phyloP scores from a whole-genome alignment of 1,139 yeast species.

The Candida pseudoviswanathii region DNA sequence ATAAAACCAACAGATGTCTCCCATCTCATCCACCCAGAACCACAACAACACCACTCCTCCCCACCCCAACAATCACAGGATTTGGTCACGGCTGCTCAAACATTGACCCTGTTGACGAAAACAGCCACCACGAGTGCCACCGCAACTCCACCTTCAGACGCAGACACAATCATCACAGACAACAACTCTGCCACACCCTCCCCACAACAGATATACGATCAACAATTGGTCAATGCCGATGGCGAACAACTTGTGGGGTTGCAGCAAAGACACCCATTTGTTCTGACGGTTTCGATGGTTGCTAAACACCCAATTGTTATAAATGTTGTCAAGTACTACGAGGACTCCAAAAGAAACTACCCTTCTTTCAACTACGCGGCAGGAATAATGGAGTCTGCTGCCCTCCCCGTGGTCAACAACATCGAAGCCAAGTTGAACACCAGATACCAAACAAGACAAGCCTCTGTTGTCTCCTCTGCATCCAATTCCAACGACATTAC shows the following conservation, averaged over 20 bases:
- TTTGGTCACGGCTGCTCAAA: slow-evolving; percentile 45
- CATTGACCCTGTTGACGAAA: slow-evolving; percentile 38
- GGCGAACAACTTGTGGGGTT: slow-evolving; percentile 5
- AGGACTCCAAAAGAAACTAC: slow-evolving; percentile 52
- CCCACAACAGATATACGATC: slow-evolving; percentile 10
- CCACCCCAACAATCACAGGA: slow-evolving; percentile 25
- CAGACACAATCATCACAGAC: slow-evolving; percentile 11
- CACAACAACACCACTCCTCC: neutral
- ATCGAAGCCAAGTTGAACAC: slow-evolving; percentile 49
- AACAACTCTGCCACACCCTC: slow-evolving; percentile 7
- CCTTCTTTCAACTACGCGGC: slow-evolving; percentile 70
- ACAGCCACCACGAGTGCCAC: slow-evolving; percentile 9
- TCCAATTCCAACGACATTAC: slow-evolving; percentile 10
- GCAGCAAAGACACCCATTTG: slow-evolving; percentile 39
- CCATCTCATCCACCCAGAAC: neutral
- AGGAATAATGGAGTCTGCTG: slow-evolving; percentile 64
- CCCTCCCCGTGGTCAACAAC: slow-evolving; percentile 56
- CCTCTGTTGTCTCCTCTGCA: slow-evolving; percentile 10
- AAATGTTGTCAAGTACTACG: slow-evolving; percentile 62
- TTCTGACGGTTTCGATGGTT: slow-evolving; percentile 47
- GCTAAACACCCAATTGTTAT: slow-evolving; percentile 53
- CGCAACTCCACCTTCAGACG: slow-evolving; percentile 16
- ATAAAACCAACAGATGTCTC: slow-evolving; percentile 1
- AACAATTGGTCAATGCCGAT: neutral
- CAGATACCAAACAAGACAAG: slow-evolving; percentile 33